phyloP scores from a whole-genome alignment of 306 rosid species.

The Vicia sativa region DNA sequence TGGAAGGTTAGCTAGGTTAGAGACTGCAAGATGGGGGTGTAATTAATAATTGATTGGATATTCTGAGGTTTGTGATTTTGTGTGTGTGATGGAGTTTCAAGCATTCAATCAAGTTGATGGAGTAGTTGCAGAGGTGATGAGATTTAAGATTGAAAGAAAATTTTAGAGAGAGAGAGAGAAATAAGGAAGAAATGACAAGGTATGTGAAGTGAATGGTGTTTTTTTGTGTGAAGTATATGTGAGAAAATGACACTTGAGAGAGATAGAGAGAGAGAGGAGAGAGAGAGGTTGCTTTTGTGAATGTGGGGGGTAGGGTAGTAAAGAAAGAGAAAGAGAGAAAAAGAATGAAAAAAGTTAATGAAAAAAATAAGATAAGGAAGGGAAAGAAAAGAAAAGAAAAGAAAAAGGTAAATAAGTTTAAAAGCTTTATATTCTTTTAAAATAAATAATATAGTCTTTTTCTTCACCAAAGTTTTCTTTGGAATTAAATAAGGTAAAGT shows the following conservation, averaged over 20 bases:
- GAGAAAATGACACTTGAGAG: slow-evolving; percentile 98
- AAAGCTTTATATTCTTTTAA: slow-evolving; percentile 43
- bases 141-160: slow-evolving; percentile 62
- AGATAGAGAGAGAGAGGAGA: slow-evolving; percentile 43
- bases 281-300: slow-evolving; percentile 51
- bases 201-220: slow-evolving; percentile 90
- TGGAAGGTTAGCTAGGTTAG: slow-evolving; percentile 22
- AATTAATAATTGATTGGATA: slow-evolving; percentile 42
- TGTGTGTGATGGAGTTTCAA: slow-evolving; percentile 52
- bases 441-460: slow-evolving; percentile 29
- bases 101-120: slow-evolving; percentile 57
- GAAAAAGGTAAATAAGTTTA: slow-evolving; percentile 43
- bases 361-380: slow-evolving; percentile 38
- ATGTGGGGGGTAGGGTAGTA: slow-evolving; percentile 61
- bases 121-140: slow-evolving; percentile 81
- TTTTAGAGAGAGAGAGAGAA: slow-evolving; percentile 45
- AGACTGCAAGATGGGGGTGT: slow-evolving; percentile 24
- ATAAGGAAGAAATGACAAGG: slow-evolving; percentile 65
- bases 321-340: slow-evolving; percentile 46
- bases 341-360: slow-evolving; percentile 39
- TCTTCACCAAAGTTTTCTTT: slow-evolving; percentile 23
- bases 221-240: slow-evolving; percentile 95
- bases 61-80: slow-evolving; percentile 36
- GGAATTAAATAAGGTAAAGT: slow-evolving; percentile 43
- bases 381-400: slow-evolving; percentile 3